Conservation (phyloP, 805 yeast species). For the Teunomyces lycoperdinae region DNA sequence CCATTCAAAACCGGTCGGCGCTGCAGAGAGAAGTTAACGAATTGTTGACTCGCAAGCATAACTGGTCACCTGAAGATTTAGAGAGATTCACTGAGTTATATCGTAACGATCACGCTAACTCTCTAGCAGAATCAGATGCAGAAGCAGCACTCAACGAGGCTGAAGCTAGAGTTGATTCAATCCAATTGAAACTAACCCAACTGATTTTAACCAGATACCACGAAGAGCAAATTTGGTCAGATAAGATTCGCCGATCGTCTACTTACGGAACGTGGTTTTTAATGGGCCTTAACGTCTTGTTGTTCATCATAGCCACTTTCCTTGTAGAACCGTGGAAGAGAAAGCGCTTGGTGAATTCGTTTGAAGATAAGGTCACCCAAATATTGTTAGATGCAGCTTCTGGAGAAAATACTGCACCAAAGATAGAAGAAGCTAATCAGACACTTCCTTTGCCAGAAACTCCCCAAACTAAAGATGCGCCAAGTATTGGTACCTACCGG, state of each 20-base stretch:
- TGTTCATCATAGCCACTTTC: slow-evolving; percentile 80
- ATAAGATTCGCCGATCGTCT: slow-evolving; percentile 87
- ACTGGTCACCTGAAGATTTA: slow-evolving; percentile 77
- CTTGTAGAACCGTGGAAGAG: slow-evolving; percentile 95
- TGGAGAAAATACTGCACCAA: slow-evolving; percentile 9
- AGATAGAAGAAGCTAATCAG: slow-evolving; percentile 4
- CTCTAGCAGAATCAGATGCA: slow-evolving; percentile 53
- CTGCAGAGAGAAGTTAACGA: slow-evolving; percentile 88
- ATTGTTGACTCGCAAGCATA: slow-evolving; percentile 75
- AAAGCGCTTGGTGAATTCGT: slow-evolving; percentile 70
- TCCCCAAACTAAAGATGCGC: background rate
- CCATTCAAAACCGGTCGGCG: slow-evolving; percentile 59
- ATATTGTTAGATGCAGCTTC: slow-evolving; percentile 17
- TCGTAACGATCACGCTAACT: slow-evolving; percentile 74
- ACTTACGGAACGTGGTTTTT: slow-evolving; percentile 95
- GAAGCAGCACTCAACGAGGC: slow-evolving; percentile 46
- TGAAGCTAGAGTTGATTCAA: slow-evolving; percentile 64
- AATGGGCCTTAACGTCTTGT: slow-evolving; percentile 79
- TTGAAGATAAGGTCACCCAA: slow-evolving; percentile 73
- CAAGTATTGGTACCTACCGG: background rate
- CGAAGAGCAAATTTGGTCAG: slow-evolving; percentile 98
- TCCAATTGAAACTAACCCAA: slow-evolving; percentile 65
- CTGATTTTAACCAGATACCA: slow-evolving; percentile 86
- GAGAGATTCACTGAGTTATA: slow-evolving; percentile 82
- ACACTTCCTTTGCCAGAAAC: background rate